Base-by-base conservation (phyloP, 768 basidiomycete genomes). In the Tephrocybe sp. region DNA sequence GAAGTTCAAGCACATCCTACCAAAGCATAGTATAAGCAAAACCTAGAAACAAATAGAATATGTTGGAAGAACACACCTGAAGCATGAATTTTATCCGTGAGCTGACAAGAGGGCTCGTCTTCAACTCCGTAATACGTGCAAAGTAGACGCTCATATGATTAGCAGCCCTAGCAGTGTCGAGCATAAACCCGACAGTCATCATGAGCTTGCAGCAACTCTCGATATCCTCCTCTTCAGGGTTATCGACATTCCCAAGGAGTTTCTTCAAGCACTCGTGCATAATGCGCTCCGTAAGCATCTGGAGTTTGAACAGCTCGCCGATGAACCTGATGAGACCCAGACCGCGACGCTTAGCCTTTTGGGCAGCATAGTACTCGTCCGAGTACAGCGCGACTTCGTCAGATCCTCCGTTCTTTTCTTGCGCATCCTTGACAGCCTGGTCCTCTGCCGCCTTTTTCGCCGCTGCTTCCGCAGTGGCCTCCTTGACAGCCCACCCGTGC, bases 211-310 rank as follows among this genome's bases (percentile, higher is more conserved):
- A 98, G 50, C 97, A 78, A 41, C 87, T 91, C 77, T 98, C 96
- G 56, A 99, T 89, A 64, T 97, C 95, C 72, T 98, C 96, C 71
- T 98, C 96, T 63, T 98, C 94, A 0, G 94, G 97, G 62, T 92
- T 90, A 59, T 92, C 86, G 51, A 96, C 87, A 65, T 99, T 98
- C 48, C 87, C 82, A 11, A 98, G 76, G 11, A 98, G 80, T 72
- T 96, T 94, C 81, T 93, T 92, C 65, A 98, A 85, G 76, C 96
- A 99, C 70, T 93, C 90, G 75, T 94, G 90, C 91, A 98, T 99
- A 73, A 98, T 96, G 59, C 92, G 87, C 73, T 94, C 92, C 42
- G 93, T 94, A 48, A 98, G 76, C 93, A 98, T 97, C 72, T 92
- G 89, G n/a, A 99, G 76, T 74, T 98, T 98, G 86, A 93, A 99